Conservation (phyloP, 2,329 filamentous ascomycete genomes). For the Fusarium paranaense region DNA sequence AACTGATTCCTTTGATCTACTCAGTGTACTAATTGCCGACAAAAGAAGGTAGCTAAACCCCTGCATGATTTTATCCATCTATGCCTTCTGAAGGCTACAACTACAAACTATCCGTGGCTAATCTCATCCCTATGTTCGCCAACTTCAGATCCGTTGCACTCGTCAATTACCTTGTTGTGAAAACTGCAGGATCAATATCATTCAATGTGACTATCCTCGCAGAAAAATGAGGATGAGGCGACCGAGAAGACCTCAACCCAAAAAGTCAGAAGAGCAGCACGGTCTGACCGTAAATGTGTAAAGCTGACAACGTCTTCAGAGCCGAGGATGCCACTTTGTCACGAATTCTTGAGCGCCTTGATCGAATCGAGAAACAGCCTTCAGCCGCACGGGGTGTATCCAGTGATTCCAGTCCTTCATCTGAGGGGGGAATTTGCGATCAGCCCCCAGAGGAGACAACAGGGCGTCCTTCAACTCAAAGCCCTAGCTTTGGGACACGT, state of each 20-base stretch:
- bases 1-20: not conserved
- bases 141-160: not conserved
- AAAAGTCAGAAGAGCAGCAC: not conserved
- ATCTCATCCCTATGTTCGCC: not conserved
- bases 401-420: not conserved
- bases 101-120: not conserved
- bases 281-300: not conserved
- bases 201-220: not conserved
- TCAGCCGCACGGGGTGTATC: not conserved
- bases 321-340: not conserved
- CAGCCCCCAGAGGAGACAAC: not conserved
- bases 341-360: not conserved
- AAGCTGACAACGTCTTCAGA: not conserved
- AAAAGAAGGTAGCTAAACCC: not conserved
- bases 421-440: not conserved
- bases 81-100: not conserved
- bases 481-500: not conserved
- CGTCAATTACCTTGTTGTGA: not conserved
- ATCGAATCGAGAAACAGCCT: not conserved
- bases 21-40: not conserved
- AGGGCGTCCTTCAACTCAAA: not conserved
- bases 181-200: not conserved
- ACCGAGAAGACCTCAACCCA: not conserved
- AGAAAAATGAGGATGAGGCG: not conserved
- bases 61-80: not conserved